Evolutionary conservation across 2,329 filamentous ascomycete genomes (phyloP), one percentile per base, ranked within the genome.

Genomic region (Stenocarpella maydis): DNA sequence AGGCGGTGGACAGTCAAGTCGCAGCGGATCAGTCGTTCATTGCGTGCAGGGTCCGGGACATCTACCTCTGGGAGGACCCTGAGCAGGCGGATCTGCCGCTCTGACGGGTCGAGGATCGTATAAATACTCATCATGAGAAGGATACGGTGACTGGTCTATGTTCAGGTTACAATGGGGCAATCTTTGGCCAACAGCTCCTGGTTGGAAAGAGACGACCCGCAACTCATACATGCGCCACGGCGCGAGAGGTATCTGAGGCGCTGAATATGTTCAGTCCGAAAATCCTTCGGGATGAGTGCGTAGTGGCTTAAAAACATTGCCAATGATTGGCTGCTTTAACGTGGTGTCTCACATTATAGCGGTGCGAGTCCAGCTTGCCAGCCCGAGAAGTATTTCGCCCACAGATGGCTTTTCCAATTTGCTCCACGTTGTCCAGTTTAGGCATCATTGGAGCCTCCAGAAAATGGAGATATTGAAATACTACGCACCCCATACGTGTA

Each of bases 151-250:
- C 10, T 14, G 17, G n/a, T n/a, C n/a, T n/a, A n/a, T n/a, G n/a
- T n/a, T n/a, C n/a, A n/a, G n/a, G n/a, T n/a, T n/a, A n/a, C n/a
- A n/a, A n/a, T n/a, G n/a, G n/a, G n/a, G n/a, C n/a, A n/a, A n/a
- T n/a, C n/a, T n/a, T n/a, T n/a, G n/a, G n/a, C n/a, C n/a, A n/a
- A n/a, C n/a, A n/a, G n/a, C n/a, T n/a, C n/a, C n/a, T n/a, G n/a
- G 41, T 5, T n/a, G 3, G 15, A 7, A 0, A n/a, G 8, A 6
- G 1, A 43, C 14, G 4, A 5, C 7, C 17, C 15, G 5, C 3
- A 9, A n/a, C 6, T 45, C n/a, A 8, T 9, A 8, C 1, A 21
- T 45, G 8, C 9, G 41, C 41, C 41, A 7, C 3, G 41, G 17
- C 3, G 7, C 2, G n/a, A n/a, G n/a, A 8, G 5, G 2, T 7